Percentiles rank a stretch among this genome's conserved stretches.
Conservation (phyloP, 2,329 filamentous ascomycete species). For the Decorospora gaudefroyi region DNA sequence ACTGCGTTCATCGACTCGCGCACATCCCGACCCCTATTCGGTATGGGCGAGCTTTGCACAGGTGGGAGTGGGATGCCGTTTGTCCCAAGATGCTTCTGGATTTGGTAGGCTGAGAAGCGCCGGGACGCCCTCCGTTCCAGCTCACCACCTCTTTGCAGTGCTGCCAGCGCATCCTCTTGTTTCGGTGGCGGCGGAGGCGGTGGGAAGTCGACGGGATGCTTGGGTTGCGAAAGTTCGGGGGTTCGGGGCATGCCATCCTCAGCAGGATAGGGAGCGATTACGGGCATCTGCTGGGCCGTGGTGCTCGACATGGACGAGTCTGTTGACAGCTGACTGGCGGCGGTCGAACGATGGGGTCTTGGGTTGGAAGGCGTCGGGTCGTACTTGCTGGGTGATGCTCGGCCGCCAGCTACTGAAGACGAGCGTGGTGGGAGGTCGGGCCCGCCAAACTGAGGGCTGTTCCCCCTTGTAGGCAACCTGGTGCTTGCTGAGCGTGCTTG, state of each 20-base stretch:
- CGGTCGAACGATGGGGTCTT: constrained; percentile 40
- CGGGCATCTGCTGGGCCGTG: constrained; percentile 75
- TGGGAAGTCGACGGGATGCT: constrained; percentile 61
- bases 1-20: constrained; percentile 82
- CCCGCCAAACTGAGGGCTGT: constrained; percentile 49
- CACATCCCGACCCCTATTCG: constrained; percentile 81
- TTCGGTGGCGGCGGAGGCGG: constrained; percentile 81
- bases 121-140: constrained; percentile 89
- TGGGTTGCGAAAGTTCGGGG: constrained; percentile 43
- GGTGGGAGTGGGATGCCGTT: constrained; percentile 84
- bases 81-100: constrained; percentile 88
- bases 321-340: constrained; percentile 40
- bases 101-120: constrained; percentile 94
- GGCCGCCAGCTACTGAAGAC: constrained; percentile 53
- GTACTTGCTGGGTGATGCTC: constrained; percentile 52
- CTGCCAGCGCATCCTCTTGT: constrained; percentile 86
- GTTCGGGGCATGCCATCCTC: constrained; percentile 57
- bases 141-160: constrained; percentile 88
- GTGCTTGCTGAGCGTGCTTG: constrained; percentile 50
- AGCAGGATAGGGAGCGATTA: constrained; percentile 73
- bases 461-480: constrained; percentile 48
- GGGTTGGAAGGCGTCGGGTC: constrained; percentile 46
- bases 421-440: constrained; percentile 55
- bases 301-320: constrained; percentile 71
- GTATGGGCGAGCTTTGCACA: constrained; percentile 75